These are phyloP conservation scores for Mortierella hygrophila DNA, from an alignment of 192 early-diverging fungal species.

Conservation along the genomic window DNA sequence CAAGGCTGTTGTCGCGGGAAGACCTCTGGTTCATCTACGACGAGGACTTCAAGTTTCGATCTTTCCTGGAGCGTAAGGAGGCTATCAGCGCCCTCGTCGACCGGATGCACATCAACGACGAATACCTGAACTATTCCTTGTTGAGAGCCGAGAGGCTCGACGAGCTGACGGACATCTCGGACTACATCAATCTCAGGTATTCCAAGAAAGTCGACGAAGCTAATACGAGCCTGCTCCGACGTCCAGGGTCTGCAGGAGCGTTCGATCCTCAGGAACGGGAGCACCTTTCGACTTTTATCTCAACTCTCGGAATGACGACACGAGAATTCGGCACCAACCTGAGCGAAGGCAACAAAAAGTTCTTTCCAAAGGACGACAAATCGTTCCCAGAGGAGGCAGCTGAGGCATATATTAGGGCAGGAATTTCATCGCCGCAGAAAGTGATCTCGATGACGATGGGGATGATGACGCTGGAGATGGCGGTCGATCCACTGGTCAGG, in stretches of 20 bases:
- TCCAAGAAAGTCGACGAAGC: constrained; percentile 47
- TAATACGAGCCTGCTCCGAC: constrained; percentile 38
- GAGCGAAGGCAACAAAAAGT: constrained; percentile 61
- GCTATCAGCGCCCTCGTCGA: constrained; percentile 64
- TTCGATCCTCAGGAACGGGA: constrained; percentile 54
- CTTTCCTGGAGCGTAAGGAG: constrained; percentile 73
- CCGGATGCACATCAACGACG: constrained; percentile 60
- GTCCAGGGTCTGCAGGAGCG: constrained; percentile 50
- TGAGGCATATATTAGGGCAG: constrained; percentile 57
- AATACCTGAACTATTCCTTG: constrained; percentile 62
- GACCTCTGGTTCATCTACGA: constrained; percentile 95
- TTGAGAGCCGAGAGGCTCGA: constrained; percentile 68
- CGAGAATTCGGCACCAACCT: constrained; percentile 72
- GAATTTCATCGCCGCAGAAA: constrained; percentile 60
- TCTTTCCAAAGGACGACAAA: constrained; percentile 71
- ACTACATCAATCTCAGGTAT: constrained; percentile 74
- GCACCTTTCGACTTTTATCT: constrained; percentile 58
- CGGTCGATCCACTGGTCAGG: constrained; percentile 85
- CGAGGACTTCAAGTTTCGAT: constrained; percentile 80
- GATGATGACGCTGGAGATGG: constrained; percentile 82
- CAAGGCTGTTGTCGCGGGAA: constrained; percentile 71
- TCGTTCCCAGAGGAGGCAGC: constrained; percentile 65
- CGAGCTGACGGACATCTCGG: constrained; percentile 73
- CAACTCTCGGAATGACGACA: constrained; percentile 64
- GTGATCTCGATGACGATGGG: constrained; percentile 70